Conservation (phyloP, 108 stramenopile genomes). For the Conticribra guillardii region DNA sequence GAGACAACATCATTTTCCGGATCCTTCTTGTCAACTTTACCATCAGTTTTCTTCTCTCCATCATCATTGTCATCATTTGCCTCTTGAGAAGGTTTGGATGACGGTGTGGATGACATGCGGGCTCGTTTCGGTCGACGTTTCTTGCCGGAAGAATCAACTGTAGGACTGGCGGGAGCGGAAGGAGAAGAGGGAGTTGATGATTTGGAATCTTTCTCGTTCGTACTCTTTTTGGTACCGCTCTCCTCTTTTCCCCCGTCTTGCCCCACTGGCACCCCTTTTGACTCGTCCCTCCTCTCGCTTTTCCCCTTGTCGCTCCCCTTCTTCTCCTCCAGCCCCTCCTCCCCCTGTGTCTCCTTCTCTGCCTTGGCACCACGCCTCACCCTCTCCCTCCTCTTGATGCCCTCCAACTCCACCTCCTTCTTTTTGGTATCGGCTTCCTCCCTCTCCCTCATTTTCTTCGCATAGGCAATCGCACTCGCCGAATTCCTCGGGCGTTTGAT, state of each 20-base stretch:
- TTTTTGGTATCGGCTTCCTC: background rate
- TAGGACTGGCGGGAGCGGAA: background rate
- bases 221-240: background rate
- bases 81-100: too few species aligned
- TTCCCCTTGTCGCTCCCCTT: constrained; percentile 2
- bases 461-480: constrained; percentile 21
- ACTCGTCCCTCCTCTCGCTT: too few species aligned
- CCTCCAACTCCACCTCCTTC: background rate
- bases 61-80: background rate
- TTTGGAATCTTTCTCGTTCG: background rate
- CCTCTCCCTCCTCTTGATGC: background rate
- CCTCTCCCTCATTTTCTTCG: constrained; percentile 14
- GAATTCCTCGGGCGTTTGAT: constrained; percentile 21
- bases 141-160: background rate
- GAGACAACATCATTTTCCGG: background rate
- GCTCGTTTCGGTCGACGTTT: background rate
- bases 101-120: background rate
- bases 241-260: constrained; percentile 1
- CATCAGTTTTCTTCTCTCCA: background rate
- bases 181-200: background rate
- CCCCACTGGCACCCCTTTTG: too few species aligned
- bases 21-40: background rate
- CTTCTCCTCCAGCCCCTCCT: background rate
- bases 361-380: background rate
- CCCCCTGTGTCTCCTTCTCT: background rate